phyloP scores from a whole-genome alignment of 1,284 basidiomycete genomes.

The Tilletia indica region DNA sequence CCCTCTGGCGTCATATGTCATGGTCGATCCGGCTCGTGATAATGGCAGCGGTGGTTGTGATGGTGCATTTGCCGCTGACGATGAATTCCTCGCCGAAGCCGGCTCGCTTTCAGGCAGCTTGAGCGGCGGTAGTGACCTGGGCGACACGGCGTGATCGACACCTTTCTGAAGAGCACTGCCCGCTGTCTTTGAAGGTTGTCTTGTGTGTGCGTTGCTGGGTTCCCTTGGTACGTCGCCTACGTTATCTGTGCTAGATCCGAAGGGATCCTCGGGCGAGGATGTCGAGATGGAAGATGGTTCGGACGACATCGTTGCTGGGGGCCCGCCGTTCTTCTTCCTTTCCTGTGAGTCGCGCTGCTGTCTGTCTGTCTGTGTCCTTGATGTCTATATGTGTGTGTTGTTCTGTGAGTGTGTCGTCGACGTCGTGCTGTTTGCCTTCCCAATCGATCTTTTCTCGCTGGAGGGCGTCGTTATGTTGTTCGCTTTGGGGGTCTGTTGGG shows the following conservation, averaged over 20 bases:
- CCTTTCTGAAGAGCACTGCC: not conserved
- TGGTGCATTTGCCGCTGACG: not conserved
- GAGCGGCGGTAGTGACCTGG: not conserved
- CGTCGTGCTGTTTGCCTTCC: not conserved
- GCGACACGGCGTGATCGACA: conserved; percentile 5
- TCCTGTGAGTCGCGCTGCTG: not conserved
- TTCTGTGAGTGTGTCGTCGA: not conserved
- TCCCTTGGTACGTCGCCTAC: not conserved
- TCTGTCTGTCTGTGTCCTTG: not conserved
- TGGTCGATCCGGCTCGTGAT: too few species aligned
- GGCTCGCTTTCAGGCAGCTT: not conserved
- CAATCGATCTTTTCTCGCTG: too few species aligned
- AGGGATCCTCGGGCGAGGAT: conserved; percentile 9
- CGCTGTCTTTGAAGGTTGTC: not conserved
- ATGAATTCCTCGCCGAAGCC: not conserved
- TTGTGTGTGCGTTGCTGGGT: not conserved
- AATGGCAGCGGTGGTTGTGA: not conserved
- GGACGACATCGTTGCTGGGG: not conserved
- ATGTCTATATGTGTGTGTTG: too few species aligned
- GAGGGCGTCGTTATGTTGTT: too few species aligned
- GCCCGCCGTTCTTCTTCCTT: too few species aligned
- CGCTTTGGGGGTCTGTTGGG: too few species aligned
- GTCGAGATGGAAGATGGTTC: conserved; percentile 1
- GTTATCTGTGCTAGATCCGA: not conserved
- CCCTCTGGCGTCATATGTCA: not conserved